Evolutionary conservation across 2,329 filamentous ascomycete species (phyloP).

Genomic region (Paraconiothyrium sp.): DNA sequence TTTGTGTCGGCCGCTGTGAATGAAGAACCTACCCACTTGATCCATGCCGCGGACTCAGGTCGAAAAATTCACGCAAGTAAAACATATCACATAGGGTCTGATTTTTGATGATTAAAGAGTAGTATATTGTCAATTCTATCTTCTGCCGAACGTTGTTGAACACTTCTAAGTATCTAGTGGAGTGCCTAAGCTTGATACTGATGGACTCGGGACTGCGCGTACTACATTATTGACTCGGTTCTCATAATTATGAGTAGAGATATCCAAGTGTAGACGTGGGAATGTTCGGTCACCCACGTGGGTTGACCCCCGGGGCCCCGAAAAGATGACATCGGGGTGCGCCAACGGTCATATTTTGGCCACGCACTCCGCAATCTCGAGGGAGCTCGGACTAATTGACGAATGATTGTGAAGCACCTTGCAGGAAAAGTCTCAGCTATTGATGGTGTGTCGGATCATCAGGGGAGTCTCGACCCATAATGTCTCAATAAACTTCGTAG

Average conservation of each 20-base stretch:
- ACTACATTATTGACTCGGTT: neutral
- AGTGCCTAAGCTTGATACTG: no score
- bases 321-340: conserved; percentile 4
- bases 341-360: neutral
- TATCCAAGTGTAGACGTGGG: neutral
- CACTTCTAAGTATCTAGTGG: no score
- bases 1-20: no score
- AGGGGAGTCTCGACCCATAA: neutral
- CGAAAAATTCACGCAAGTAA: no score
- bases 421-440: neutral
- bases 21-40: no score
- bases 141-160: no score
- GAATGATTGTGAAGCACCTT: neutral
- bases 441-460: neutral
- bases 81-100: no score
- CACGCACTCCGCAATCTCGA: neutral
- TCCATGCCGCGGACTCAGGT: no score
- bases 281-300: neutral
- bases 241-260: neutral
- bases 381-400: neutral
- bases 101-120: no score
- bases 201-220: no score
- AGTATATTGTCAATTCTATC: no score
- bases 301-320: neutral
- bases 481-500: neutral